Conservation (phyloP, 495 filamentous ascomycete genomes). For the Penicillium atrosanguineum region DNA sequence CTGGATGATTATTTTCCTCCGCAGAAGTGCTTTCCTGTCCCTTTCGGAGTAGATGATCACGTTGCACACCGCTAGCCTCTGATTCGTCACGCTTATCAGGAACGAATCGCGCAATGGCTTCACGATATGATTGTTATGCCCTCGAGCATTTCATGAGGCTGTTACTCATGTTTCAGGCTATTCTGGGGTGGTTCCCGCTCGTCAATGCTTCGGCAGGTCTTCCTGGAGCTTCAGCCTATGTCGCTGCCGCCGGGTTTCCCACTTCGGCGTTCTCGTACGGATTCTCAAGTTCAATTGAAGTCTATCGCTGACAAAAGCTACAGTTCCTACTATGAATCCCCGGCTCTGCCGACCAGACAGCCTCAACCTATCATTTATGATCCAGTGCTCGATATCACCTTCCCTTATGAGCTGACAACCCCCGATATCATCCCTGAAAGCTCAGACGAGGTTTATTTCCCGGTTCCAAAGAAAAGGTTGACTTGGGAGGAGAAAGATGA, state of each 20-base stretch:
- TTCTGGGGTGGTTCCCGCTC: slow-evolving; percentile 4
- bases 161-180: slow-evolving; percentile 11
- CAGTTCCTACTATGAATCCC: slow-evolving; percentile 48
- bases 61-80: too few species aligned
- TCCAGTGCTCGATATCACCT: slow-evolving; percentile 55
- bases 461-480: slow-evolving; percentile 40
- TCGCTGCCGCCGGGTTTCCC: slow-evolving; percentile 52
- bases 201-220: slow-evolving; percentile 9
- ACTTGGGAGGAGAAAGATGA: slow-evolving; percentile 35
- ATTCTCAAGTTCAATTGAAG: neutral
- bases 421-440: slow-evolving; percentile 51
- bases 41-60: neutral
- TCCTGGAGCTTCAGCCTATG: slow-evolving; percentile 44
- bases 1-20: too few species aligned
- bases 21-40: neutral
- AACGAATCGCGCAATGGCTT: neutral
- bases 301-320: neutral
- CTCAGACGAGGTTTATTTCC: slow-evolving; percentile 51
- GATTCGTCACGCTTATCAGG: neutral
- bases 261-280: slow-evolving; percentile 49
- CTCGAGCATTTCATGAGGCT: neutral
- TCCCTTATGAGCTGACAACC: slow-evolving; percentile 54
- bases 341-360: slow-evolving; percentile 52
- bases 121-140: neutral
- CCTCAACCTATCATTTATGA: slow-evolving; percentile 58